phyloP scores from a whole-genome alignment of 495 filamentous ascomycete genomes.

The Ramalina peruviana region DNA sequence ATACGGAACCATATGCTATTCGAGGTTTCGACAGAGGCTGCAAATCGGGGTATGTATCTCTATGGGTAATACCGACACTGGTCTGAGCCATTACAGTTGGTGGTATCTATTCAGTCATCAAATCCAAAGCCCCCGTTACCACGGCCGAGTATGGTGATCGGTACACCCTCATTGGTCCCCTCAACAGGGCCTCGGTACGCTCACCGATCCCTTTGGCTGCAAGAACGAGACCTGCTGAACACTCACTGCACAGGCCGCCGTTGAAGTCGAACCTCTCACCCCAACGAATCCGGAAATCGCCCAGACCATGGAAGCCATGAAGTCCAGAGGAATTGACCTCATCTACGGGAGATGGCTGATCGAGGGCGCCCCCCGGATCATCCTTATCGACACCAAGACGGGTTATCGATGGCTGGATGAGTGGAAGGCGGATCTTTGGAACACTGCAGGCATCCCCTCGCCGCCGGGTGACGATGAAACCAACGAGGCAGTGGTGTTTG shows the following conservation, averaged over 20 bases:
- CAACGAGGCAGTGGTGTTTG: constrained; percentile 95
- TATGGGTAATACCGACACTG: neutral
- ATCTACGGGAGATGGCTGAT: constrained; percentile 96
- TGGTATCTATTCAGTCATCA: constrained; percentile 97
- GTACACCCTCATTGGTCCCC: constrained; percentile 88
- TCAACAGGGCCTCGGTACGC: constrained; percentile 76
- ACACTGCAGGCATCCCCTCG: constrained; percentile 77
- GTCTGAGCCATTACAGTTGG: constrained; percentile 45
- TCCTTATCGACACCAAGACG: constrained; percentile 89
- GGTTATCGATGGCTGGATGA: constrained; percentile 85
- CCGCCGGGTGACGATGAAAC: constrained; percentile 88
- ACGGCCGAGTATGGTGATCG: constrained; percentile 96
- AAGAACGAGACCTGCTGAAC: neutral
- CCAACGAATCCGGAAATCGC: constrained; percentile 69
- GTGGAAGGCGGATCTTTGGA: constrained; percentile 96
- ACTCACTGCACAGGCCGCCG: constrained; percentile 53
- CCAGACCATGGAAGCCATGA: constrained; percentile 78
- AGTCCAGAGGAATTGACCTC: constrained; percentile 75
- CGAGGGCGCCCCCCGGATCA: constrained; percentile 83
- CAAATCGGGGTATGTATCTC: constrained; percentile 62
- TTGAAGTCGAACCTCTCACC: constrained; percentile 86
- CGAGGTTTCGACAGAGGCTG: constrained; percentile 91
- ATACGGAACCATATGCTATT: constrained; percentile 76
- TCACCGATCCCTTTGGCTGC: neutral
- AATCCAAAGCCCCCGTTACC: constrained; percentile 95